Conservation (phyloP, 2,329 filamentous ascomycete genomes). For the Curvularia eragrostidis region DNA sequence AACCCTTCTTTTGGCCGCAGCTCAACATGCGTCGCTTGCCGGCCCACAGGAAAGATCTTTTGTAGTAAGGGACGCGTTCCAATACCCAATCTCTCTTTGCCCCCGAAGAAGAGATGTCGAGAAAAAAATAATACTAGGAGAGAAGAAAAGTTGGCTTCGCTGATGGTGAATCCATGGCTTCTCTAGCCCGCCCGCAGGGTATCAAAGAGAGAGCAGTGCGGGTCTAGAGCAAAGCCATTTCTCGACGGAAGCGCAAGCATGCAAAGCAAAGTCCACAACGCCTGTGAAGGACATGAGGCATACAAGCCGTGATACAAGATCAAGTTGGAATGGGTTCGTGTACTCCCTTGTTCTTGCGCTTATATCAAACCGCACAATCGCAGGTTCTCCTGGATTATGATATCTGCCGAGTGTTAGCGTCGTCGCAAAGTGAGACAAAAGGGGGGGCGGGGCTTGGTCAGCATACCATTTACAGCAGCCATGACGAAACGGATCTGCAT, state of each 20-base stretch:
- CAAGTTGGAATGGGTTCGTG: conserved; percentile 39
- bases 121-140: conserved; percentile 17
- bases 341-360: conserved; percentile 43
- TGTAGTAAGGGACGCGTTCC: conserved; percentile 12
- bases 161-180: conserved; percentile 27
- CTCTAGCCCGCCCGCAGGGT: conserved; percentile 40
- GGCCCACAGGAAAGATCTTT: conserved; percentile 6
- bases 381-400: conserved; percentile 99
- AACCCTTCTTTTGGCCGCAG: conserved; percentile 16
- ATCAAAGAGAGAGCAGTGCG: conserved; percentile 45
- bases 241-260: conserved; percentile 31
- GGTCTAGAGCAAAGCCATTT: conserved; percentile 40
- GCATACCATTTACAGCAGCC: conserved; percentile 95
- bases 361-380: conserved; percentile 96
- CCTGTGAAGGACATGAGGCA: conserved; percentile 47
- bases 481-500: conserved; percentile 99
- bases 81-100: conserved; percentile 21
- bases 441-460: no score
- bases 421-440: background rate
- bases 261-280: conserved; percentile 47
- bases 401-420: conserved; percentile 70
- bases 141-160: conserved; percentile 28
- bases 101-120: conserved; percentile 13
- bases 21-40: conserved; percentile 9
- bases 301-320: conserved; percentile 47